Evolutionary conservation across 805 yeast genomes (phyloP).

Genomic region (Saccharomycopsis fermentans): DNA sequence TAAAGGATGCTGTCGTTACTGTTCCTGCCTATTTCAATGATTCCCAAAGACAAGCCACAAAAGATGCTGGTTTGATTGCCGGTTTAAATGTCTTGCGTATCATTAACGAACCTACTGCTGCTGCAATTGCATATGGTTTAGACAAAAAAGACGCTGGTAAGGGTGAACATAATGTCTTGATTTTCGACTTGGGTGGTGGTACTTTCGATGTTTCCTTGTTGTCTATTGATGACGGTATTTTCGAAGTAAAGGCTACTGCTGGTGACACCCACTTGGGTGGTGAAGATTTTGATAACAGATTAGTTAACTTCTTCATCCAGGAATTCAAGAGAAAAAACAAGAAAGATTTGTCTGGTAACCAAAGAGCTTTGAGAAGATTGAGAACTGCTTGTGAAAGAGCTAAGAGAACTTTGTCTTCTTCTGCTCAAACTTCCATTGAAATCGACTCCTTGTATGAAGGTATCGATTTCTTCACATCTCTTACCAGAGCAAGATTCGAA

Average conservation of each 20-base stretch:
- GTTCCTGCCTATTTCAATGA: conserved; percentile 97
- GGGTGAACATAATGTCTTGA: conserved; percentile 70
- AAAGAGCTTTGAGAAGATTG: conserved; percentile 77
- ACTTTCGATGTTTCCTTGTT: conserved; percentile 76
- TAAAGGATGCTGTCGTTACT: conserved; percentile 87
- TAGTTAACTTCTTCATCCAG: conserved; percentile 64
- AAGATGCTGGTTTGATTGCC: conserved; percentile 95
- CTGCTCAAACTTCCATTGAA: conserved; percentile 91
- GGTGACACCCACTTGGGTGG: conserved; percentile 75
- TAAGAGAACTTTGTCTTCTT: conserved; percentile 82
- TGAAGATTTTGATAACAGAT: conserved; percentile 78
- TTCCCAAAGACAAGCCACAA: conserved; percentile 97
- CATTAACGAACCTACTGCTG: conserved; percentile 95
- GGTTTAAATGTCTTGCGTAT: conserved; percentile 92
- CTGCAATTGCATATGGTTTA: conserved; percentile 98
- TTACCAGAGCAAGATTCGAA: conserved; percentile 97
- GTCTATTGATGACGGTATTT: conserved; percentile 71
- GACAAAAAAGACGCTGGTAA: conserved; percentile 40
- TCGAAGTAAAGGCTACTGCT: conserved; percentile 74
- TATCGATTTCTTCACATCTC: conserved; percentile 89
- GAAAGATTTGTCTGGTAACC: conserved; percentile 67
- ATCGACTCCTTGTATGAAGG: conserved; percentile 93
- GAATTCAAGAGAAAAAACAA: conserved; percentile 81
- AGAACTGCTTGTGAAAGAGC: conserved; percentile 87
- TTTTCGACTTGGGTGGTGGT: conserved; percentile 83